Evolutionary conservation across 192 early-diverging fungal species (phyloP).

Genomic region (Coemansia sp.): DNA sequence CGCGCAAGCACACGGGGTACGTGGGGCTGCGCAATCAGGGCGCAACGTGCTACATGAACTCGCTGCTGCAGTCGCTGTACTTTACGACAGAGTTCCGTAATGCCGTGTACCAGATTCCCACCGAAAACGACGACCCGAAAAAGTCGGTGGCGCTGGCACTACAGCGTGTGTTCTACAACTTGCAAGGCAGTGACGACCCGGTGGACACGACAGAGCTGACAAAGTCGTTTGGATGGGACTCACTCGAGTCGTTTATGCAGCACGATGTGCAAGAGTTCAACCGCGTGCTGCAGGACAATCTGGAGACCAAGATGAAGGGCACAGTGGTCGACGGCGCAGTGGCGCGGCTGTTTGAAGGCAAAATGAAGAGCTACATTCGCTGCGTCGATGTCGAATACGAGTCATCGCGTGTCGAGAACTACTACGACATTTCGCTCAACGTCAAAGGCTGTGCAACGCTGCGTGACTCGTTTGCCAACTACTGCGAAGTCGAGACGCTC

Average conservation of each 20-base stretch:
- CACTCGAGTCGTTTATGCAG: conserved; percentile 91
- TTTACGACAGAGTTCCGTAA: conserved; percentile 94
- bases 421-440: conserved; percentile 96
- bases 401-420: conserved; percentile 91
- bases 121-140: conserved; percentile 81
- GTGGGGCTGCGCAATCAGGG: conserved; percentile 97
- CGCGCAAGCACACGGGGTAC: conserved; percentile 84
- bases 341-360: conserved; percentile 88
- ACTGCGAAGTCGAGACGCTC: conserved; percentile 85
- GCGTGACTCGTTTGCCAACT: conserved; percentile 86
- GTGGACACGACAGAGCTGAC: conserved; percentile 96
- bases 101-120: conserved; percentile 91
- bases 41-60: conserved; percentile 99
- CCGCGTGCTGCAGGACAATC: conserved; percentile 92
- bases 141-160: conserved; percentile 88
- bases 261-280: conserved; percentile 99
- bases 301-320: conserved; percentile 98
- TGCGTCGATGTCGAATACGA: conserved; percentile 95
- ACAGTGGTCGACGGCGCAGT: conserved; percentile 92
- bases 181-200: conserved; percentile 68
- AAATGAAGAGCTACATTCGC: conserved; percentile 96
- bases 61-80: conserved; percentile 91
- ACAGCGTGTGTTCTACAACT: conserved; percentile 92
- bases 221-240: conserved; percentile 98
- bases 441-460: conserved; percentile 92